These are phyloP conservation scores for Pseudozyma thailandica DNA, from an alignment of 1,284 basidiomycete species.

Conservation along the genomic window DNA sequence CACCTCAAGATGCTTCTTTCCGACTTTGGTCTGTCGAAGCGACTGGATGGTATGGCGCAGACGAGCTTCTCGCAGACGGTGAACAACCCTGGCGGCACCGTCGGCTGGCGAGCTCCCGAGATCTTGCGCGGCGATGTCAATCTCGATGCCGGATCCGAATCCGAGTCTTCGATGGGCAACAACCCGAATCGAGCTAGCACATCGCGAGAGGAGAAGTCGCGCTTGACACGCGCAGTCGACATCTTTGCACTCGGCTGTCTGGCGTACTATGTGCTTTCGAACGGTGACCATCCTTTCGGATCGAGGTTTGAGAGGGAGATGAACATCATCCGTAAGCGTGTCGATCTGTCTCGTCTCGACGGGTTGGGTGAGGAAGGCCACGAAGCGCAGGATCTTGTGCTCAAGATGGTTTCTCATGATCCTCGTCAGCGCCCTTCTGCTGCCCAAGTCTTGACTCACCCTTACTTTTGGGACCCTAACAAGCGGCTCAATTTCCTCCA, in stretches of 20 bases:
- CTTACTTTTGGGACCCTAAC: slow-evolving; percentile 93
- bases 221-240: slow-evolving; percentile 65
- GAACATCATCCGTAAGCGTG: slow-evolving; percentile 60
- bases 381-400: slow-evolving; percentile 65
- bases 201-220: slow-evolving; percentile 44
- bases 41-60: slow-evolving; percentile 63
- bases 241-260: slow-evolving; percentile 67
- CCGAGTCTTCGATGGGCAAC: slow-evolving; percentile 51
- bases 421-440: slow-evolving; percentile 80
- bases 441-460: slow-evolving; percentile 84
- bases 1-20: slow-evolving; percentile 65
- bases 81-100: slow-evolving; percentile 65
- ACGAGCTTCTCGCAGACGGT: slow-evolving; percentile 66
- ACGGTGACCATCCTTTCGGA: slow-evolving; percentile 66
- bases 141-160: slow-evolving; percentile 53
- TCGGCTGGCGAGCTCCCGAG: slow-evolving; percentile 67
- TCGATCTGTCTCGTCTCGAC: slow-evolving; percentile 55
- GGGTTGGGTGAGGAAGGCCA: slow-evolving; percentile 62
- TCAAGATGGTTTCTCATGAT: slow-evolving; percentile 56
- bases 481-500: slow-evolving; percentile 90
- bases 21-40: slow-evolving; percentile 67
- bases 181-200: slow-evolving; percentile 8
- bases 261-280: slow-evolving; percentile 65
- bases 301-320: slow-evolving; percentile 66
- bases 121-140: slow-evolving; percentile 61